A percentile compares a stretch with the other conserved stretches of the same genome.
Conservation (phyloP, 2,329 filamentous ascomycete species). For the Pseudopithomyces chartarum region DNA sequence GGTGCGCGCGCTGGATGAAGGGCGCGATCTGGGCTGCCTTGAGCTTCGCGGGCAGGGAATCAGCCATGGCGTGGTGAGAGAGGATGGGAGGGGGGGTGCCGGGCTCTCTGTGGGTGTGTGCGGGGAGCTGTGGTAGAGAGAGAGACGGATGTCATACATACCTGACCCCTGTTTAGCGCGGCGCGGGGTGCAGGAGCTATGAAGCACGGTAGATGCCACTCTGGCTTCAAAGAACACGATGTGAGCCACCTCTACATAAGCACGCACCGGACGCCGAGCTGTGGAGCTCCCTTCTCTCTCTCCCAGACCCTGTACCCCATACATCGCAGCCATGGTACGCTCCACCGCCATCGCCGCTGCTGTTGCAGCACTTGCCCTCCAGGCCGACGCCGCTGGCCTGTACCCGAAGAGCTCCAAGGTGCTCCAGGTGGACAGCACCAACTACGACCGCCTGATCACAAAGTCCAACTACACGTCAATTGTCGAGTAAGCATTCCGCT, state of each 20-base stretch:
- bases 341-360: conserved; percentile 52
- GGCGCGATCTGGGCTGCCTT: conserved; percentile 81
- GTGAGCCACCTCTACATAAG: conserved; percentile 22
- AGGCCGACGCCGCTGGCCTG: conserved; percentile 70
- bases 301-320: conserved; percentile 1
- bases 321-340: conserved; percentile 39
- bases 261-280: conserved; percentile 13
- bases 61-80: conserved; percentile 64
- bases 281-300: conserved; percentile 6
- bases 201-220: conserved; percentile 27
- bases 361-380: conserved; percentile 68
- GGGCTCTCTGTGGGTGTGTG: not conserved
- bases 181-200: conserved; percentile 18
- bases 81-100: not conserved
- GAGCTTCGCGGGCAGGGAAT: conserved; percentile 71
- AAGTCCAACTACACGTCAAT: conserved; percentile 83
- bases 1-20: conserved; percentile 80
- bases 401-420: conserved; percentile 90
- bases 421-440: conserved; percentile 77
- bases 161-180: conserved; percentile 23
- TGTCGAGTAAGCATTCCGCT: conserved; percentile 45
- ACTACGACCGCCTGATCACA: conserved; percentile 80
- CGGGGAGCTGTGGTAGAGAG: conserved; percentile 3
- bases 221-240: conserved; percentile 23
- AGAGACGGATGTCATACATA: conserved; percentile 2